Evolutionary conservation across 2,329 filamentous ascomycete genomes (phyloP).

Genomic region (Colletotrichum sp.): DNA sequence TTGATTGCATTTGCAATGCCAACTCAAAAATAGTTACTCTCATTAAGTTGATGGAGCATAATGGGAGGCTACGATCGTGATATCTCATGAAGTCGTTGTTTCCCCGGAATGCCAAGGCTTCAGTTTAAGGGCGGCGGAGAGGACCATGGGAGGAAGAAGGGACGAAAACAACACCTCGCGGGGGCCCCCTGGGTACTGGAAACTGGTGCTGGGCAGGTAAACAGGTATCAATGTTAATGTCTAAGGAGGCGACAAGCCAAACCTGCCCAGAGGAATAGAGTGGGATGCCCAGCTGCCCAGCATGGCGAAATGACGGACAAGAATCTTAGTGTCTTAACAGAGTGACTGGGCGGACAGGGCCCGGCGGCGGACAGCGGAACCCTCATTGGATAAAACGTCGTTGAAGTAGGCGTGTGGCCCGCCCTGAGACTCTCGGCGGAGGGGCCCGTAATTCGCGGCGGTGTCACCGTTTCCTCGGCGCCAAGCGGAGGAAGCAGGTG

Average conservation of each 20-base stretch:
- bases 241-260: background rate
- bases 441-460: background rate
- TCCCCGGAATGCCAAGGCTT: background rate
- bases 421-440: slow-evolving; percentile 2
- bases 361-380: background rate
- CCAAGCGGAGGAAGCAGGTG: slow-evolving; percentile 2
- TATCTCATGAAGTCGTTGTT: background rate
- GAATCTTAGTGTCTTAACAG: slow-evolving; percentile 4
- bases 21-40: background rate
- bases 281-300: slow-evolving; percentile 7
- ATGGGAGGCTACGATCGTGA: background rate
- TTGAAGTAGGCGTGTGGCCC: background rate
- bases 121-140: background rate
- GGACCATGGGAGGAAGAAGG: background rate
- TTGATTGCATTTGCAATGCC: background rate
- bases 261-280: background rate
- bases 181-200: background rate
- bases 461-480: slow-evolving; percentile 8
- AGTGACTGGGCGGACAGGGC: background rate
- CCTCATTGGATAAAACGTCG: background rate
- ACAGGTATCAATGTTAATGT: background rate
- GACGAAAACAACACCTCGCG: background rate
- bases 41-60: background rate
- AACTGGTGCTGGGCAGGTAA: background rate
- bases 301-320: background rate